phyloP scores from a whole-genome alignment of 257 asterid species.

The Scutellaria baicalensis region DNA sequence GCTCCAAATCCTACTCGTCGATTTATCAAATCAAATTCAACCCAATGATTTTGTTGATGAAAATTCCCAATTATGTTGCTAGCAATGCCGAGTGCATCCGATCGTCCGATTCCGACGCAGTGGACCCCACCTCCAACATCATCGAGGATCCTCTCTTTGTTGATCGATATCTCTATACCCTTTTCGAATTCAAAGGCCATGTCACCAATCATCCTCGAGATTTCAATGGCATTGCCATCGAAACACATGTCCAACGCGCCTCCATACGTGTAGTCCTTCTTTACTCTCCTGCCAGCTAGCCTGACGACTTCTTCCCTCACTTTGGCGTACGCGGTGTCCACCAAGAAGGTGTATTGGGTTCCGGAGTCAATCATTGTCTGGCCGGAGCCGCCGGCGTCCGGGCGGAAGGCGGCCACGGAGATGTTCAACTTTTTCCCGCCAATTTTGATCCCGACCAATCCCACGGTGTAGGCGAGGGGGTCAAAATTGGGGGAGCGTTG shows the following conservation, averaged over 20 bases:
- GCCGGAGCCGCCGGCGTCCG: slow-evolving; percentile 73
- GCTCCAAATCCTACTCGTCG: slow-evolving; percentile 65
- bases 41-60: slow-evolving; percentile 82
- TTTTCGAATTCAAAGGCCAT: slow-evolving; percentile 52
- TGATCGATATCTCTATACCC: slow-evolving; percentile 43
- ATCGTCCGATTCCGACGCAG: slow-evolving; percentile 65
- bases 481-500: slow-evolving; percentile 68
- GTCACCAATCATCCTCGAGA: slow-evolving; percentile 43
- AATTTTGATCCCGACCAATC: slow-evolving; percentile 38
- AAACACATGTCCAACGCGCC: slow-evolving; percentile 77
- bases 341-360: slow-evolving; percentile 72
- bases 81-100: slow-evolving; percentile 60
- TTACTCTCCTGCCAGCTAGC: slow-evolving; percentile 43
- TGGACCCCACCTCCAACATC: slow-evolving; percentile 54
- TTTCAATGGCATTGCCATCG: slow-evolving; percentile 34
- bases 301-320: slow-evolving; percentile 54
- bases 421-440: slow-evolving; percentile 46
- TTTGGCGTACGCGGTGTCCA: slow-evolving; percentile 47
- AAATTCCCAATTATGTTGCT: slow-evolving; percentile 83
- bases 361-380: slow-evolving; percentile 93
- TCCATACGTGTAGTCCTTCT: slow-evolving; percentile 42
- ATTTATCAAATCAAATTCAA: slow-evolving; percentile 60
- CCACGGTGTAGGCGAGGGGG: slow-evolving; percentile 67
- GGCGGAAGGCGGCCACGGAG: slow-evolving; percentile 39
- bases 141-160: slow-evolving; percentile 42